A percentile compares a stretch with the other conserved stretches of the same genome.
phyloP scores from a whole-genome alignment of 164 flowering plant genomes.

The Vitis amurensis region DNA sequence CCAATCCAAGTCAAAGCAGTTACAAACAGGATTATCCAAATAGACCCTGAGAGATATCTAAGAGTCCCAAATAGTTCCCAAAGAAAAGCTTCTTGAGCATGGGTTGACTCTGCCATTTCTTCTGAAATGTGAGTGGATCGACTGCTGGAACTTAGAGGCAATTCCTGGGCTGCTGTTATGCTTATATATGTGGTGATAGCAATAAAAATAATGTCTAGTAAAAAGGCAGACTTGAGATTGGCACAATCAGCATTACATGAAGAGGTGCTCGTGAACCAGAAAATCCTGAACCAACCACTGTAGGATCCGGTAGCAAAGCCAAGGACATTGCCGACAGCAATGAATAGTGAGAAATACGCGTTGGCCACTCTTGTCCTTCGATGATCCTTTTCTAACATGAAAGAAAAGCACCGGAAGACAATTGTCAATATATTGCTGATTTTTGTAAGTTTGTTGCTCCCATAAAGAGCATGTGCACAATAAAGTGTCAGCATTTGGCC shows the following conservation, averaged over 20 bases:
- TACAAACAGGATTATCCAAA: constrained; percentile 73
- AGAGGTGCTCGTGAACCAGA: constrained; percentile 72
- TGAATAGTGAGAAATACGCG: constrained; percentile 91
- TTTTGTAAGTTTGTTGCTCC: background rate
- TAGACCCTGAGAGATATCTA: constrained; percentile 55
- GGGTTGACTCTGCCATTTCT: constrained; percentile 38
- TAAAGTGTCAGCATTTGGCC: background rate
- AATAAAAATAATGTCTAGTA: constrained; percentile 63
- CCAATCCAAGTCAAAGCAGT: constrained; percentile 90
- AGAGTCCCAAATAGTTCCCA: constrained; percentile 88
- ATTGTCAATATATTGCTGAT: constrained; percentile 10
- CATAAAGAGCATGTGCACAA: background rate
- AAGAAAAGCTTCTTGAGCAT: constrained; percentile 69
- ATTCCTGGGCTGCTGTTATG: constrained; percentile 65
- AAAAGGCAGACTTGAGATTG: constrained; percentile 90
- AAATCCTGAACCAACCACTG: constrained; percentile 75
- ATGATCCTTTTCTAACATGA: constrained; percentile 72
- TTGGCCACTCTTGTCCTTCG: constrained; percentile 88
- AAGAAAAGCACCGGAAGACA: constrained; percentile 6
- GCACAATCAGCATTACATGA: constrained; percentile 75
- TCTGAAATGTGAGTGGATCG: constrained; percentile 17
- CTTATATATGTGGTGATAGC: constrained; percentile 67
- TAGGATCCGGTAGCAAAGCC: constrained; percentile 91
- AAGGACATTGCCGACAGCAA: constrained; percentile 93
- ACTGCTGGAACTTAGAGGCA: constrained; percentile 42